Percentiles rank a stretch among this genome's conserved stretches.
These are phyloP conservation scores for Ceratobasidium sp. DNA, from an alignment of 1,284 basidiomycete species.

Conservation along the genomic window DNA sequence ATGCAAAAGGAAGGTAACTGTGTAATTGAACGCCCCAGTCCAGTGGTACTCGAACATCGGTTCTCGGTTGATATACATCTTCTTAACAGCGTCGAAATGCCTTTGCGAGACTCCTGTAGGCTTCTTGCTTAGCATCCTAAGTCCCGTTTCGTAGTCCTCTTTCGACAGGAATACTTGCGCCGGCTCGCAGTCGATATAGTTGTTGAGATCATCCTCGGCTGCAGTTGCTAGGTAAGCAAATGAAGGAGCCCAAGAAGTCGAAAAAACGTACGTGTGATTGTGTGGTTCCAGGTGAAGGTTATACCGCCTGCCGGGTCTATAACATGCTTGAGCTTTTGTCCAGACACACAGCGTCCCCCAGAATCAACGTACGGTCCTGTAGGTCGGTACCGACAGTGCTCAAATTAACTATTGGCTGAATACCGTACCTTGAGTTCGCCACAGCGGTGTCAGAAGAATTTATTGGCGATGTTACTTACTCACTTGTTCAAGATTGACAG, in stretches of 20 bases:
- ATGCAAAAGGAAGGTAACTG: background rate
- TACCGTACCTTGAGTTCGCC: background rate
- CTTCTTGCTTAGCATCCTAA: background rate
- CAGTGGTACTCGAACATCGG: background rate
- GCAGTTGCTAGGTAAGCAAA: background rate
- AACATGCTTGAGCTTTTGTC: background rate
- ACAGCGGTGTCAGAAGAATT: background rate
- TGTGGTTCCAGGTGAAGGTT: background rate
- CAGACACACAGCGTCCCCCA: too few relatives aligned
- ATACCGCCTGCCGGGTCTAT: background rate
- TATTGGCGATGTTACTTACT: background rate
- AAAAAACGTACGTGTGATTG: background rate
- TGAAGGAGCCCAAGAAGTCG: background rate
- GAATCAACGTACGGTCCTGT: background rate
- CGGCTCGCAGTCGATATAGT: background rate
- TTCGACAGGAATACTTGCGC: background rate
- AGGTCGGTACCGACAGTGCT: background rate
- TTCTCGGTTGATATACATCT: background rate
- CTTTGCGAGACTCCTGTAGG: background rate
- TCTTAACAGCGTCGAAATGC: background rate
- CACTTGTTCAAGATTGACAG: background rate
- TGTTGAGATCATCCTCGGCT: background rate
- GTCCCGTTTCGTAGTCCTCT: background rate
- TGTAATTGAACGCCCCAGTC: background rate
- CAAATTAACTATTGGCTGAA: background rate